These are phyloP conservation scores for Mycocentrospora acerina DNA, from an alignment of 2,329 filamentous ascomycete species.

Conservation along the genomic window DNA sequence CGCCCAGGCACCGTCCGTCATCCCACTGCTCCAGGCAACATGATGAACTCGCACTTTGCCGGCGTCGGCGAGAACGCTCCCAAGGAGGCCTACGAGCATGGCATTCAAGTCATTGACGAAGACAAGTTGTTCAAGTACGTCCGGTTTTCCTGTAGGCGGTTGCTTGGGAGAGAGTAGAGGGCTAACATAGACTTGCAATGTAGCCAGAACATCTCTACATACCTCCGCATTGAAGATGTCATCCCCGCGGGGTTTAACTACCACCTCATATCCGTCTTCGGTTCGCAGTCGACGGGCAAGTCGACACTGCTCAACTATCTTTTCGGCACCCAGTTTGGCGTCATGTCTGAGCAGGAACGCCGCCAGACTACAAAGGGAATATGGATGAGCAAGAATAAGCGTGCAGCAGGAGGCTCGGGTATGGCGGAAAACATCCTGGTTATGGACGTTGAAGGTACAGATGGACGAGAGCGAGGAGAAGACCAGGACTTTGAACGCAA, in stretches of 20 bases:
- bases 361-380: slow-evolving; percentile 98
- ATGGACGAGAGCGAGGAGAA: slow-evolving; percentile 92
- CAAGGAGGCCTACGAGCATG: slow-evolving; percentile 77
- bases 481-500: slow-evolving; percentile 99
- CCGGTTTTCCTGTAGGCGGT: neutral
- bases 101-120: slow-evolving; percentile 95
- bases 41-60: slow-evolving; percentile 81
- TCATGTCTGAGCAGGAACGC: slow-evolving; percentile 94
- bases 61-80: slow-evolving; percentile 65
- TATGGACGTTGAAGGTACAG: slow-evolving; percentile 98
- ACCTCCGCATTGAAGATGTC: slow-evolving; percentile 77
- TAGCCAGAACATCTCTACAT: slow-evolving; percentile 76
- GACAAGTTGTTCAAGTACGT: slow-evolving; percentile 94
- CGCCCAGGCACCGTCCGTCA: slow-evolving; percentile 41
- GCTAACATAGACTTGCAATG: slow-evolving; percentile 23
- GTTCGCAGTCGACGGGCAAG: slow-evolving; percentile 97
- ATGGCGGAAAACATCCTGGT: slow-evolving; percentile 99
- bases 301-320: slow-evolving; percentile 95
- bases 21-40: slow-evolving; percentile 47
- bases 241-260: slow-evolving; percentile 96
- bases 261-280: slow-evolving; percentile 98
- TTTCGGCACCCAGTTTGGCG: slow-evolving; percentile 93
- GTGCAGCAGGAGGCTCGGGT: slow-evolving; percentile 48
- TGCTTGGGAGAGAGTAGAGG: slow-evolving; percentile 1
- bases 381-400: slow-evolving; percentile 98